phyloP scores from a whole-genome alignment of 495 filamentous ascomycete genomes.

The Thozetella sp. region DNA sequence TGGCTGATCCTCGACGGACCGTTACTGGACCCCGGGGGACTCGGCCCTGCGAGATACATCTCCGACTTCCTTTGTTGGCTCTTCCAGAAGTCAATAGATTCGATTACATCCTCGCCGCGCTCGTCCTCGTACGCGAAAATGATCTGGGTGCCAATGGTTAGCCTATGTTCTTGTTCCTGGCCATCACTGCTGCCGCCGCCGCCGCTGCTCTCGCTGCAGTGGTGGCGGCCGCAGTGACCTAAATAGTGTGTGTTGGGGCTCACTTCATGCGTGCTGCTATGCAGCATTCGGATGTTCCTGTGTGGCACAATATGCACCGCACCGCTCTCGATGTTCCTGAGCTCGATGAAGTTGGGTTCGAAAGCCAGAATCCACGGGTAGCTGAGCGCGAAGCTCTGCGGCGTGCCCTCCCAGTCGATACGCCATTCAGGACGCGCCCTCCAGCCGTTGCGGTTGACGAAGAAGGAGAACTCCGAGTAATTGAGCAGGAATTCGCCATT shows the following conservation, averaged over 20 bases:
- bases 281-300: conserved; percentile 95
- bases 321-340: conserved; percentile 89
- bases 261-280: conserved; percentile 95
- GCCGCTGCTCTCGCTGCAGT: neutral
- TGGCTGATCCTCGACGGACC: neutral
- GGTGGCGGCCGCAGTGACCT: neutral
- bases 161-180: neutral
- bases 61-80: conserved; percentile 46
- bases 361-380: conserved; percentile 97
- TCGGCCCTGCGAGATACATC: conserved; percentile 11
- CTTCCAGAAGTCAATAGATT: conserved; percentile 96
- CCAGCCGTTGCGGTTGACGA: conserved; percentile 98
- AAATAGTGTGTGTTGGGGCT: conserved; percentile 24
- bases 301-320: conserved; percentile 93
- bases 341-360: conserved; percentile 98
- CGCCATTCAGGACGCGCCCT: conserved; percentile 93
- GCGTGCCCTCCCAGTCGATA: conserved; percentile 95
- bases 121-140: conserved; percentile 98
- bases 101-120: conserved; percentile 88
- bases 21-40: neutral
- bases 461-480: conserved; percentile 98
- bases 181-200: neutral
- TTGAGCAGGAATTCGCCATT: conserved; percentile 97
- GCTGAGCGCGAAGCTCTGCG: conserved; percentile 87
- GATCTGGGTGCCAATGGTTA: conserved; percentile 59